Percentiles rank a stretch among this genome's conserved stretches.
These are phyloP conservation scores for Aspergillus cavernicola DNA, from an alignment of 495 filamentous ascomycete species.

Conservation along the genomic window DNA sequence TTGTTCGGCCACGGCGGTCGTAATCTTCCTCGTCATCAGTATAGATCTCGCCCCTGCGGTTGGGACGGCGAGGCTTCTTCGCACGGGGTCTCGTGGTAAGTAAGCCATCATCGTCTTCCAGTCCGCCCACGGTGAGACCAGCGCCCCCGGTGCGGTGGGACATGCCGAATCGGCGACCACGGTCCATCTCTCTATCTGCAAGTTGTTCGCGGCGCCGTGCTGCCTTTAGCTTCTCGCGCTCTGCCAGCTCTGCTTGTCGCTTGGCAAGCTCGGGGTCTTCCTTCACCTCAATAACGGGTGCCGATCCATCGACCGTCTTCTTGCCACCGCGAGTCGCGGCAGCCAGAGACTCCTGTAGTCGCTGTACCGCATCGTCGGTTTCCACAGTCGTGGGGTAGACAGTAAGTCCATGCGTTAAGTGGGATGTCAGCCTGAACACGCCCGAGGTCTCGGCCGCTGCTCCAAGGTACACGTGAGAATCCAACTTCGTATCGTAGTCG, in stretches of 20 bases:
- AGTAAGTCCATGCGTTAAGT: slow-evolving; percentile 72
- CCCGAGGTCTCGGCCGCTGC: slow-evolving; percentile 66
- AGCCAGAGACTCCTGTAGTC: slow-evolving; percentile 66
- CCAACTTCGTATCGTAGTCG: slow-evolving; percentile 62
- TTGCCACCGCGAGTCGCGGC: slow-evolving; percentile 53
- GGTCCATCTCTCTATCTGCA: slow-evolving; percentile 59
- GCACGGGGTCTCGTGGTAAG: slow-evolving; percentile 40
- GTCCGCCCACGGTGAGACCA: slow-evolving; percentile 66
- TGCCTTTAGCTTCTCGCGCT: slow-evolving; percentile 65
- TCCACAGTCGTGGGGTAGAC: slow-evolving; percentile 65
- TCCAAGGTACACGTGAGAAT: slow-evolving; percentile 79
- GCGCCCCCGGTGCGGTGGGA: slow-evolving; percentile 44
- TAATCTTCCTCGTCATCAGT: slow-evolving; percentile 61
- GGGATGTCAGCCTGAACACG: slow-evolving; percentile 71
- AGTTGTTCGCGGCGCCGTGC: slow-evolving; percentile 67
- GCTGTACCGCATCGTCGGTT: slow-evolving; percentile 73
- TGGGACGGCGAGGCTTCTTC: slow-evolving; percentile 39
- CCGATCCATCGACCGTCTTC: slow-evolving; percentile 55
- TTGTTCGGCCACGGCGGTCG: slow-evolving; percentile 54
- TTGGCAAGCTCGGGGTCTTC: slow-evolving; percentile 80
- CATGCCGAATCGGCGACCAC: slow-evolving; percentile 49
- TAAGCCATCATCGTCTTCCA: slow-evolving; percentile 64
- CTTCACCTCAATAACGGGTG: slow-evolving; percentile 55
- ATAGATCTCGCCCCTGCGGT: slow-evolving; percentile 52
- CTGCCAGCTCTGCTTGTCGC: slow-evolving; percentile 67